Evolutionary conservation across 2,329 filamentous ascomycete genomes (phyloP), one percentile per base, ranked within the genome.

Genomic region (Calonectria hongkongensis): DNA sequence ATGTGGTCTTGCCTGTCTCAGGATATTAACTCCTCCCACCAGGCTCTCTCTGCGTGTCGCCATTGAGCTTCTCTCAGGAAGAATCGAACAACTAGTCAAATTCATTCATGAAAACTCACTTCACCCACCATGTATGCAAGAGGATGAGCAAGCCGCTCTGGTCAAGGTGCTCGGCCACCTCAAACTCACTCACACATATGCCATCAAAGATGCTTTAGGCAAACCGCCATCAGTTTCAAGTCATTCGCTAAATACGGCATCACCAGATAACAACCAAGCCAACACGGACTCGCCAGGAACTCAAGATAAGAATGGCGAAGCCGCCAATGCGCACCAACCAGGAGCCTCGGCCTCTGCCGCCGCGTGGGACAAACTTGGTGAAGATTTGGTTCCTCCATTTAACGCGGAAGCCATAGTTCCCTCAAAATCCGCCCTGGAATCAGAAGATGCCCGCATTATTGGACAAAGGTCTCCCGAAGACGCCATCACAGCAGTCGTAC

Each of bases 41-140:
- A 75, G 74, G n/a, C 64, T 76, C 8, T 73, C 74, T 10, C 68
- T 72, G 27, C 74, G 75, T 2, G 70, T 75, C 1, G 75, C 74
- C 1, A 73, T 74, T 43, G 75, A 76, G 36, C 58, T 75, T 6
- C 72, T 76, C 30, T 73, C 72, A 7, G 60, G 68, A 3, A 66
- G 74, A 15, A 74, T 76, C 16, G 70, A 76, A 56, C 72, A 76
- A 25, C 68, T 76, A 6, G 72, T 68, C 47, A 82, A 84, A 28
- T 86, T 86, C 36, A 86, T 86, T n/a, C 73, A 81, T 54, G 83
- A 85, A 21, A 79, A 85, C 74, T 84, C 84, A 4, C 77, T 86
- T 3, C 79, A 84, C 36, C 82, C 83, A 2, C 85, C 85, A 0
- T 73, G 76, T 0, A 86, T 86, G 85, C 43, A 69, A 18, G 67